Base-by-base conservation (phyloP, 176 grass and related monocot genomes). In the Hyparrhenia diplandra region DNA sequence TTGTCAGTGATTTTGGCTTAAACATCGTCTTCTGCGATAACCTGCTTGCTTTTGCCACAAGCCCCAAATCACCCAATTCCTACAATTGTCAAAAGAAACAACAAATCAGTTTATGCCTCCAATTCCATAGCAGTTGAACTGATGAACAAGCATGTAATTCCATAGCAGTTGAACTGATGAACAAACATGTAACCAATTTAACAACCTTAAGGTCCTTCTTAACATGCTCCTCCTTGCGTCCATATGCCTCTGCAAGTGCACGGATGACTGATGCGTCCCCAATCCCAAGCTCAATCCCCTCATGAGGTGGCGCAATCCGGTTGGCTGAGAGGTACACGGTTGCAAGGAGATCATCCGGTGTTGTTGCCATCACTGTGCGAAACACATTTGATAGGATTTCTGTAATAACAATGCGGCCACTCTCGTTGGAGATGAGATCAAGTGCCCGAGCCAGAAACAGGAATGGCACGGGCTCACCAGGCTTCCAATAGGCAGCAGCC, bases 21-120 rank as follows among this genome's bases (percentile, higher is more conserved):
- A 87, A 87, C 92, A 99, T 95, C 88, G 92, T 88, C 79, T 89
- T 94, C 81, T 95, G 92, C 4, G 96, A 95, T 1, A 77, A 95
- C 65, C 96, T 87, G 88, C 96, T 99, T 75, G 91, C 87, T 91
- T 98, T 98, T 0, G 96, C 96, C 73, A 98, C 92, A 79, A 98
- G 88, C 49, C 96, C 96, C 79, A 98, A 88, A 86, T 98, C 96
- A 78, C 96, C 96, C 77, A 98, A 76, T 87, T 95, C 95, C 95
- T 98, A 71, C 34, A 83, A 76, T 37, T 11, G 1, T 28, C 57
- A 64, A 58, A 1, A 83, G 13, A 82, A 72, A 77, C 27, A 79
- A 34, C 3, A 30, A 75, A 28, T 80, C 71, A 77, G 55, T 32
- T 45, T 75, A 45, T 18, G 71, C 13, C 27, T 61, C 54, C 16